Conservation (phyloP, 768 basidiomycete genomes). For the Pleurotus sapidus region DNA sequence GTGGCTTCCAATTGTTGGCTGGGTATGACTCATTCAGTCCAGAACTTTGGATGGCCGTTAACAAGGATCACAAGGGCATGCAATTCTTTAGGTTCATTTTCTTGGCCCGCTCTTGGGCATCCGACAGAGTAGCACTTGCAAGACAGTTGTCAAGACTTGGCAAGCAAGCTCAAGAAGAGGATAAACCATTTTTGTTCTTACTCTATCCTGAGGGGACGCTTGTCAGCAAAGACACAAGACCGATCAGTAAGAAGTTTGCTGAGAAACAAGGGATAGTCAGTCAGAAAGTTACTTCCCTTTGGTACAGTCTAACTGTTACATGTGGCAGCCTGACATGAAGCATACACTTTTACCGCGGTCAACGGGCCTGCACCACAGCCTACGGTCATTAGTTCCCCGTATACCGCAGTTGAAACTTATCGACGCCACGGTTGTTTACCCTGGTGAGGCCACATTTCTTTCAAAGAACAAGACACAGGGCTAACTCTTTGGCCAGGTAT, state of each 20-base stretch:
- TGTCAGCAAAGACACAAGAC: constrained; percentile 82
- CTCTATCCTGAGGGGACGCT: constrained; percentile 97
- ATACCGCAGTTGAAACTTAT: constrained; percentile 76
- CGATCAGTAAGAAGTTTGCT: constrained; percentile 83
- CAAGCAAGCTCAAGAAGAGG: constrained; percentile 59
- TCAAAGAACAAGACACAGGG: constrained; percentile 1
- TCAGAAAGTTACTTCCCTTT: constrained; percentile 14
- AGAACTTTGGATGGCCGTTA: background rate
- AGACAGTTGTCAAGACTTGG: constrained; percentile 67
- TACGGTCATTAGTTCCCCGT: constrained; percentile 77
- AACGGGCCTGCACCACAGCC: constrained; percentile 82
- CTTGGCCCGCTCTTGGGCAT: constrained; percentile 86
- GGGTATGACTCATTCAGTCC: constrained; percentile 48
- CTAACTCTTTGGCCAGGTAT: constrained; percentile 47
- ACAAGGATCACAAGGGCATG: constrained; percentile 62
- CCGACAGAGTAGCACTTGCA: constrained; percentile 70
- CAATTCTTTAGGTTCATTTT: constrained; percentile 95
- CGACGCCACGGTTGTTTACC: constrained; percentile 92
- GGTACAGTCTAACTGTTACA: background rate
- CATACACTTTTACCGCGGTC: constrained; percentile 90
- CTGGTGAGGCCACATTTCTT: constrained; percentile 47
- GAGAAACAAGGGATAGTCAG: constrained; percentile 87
- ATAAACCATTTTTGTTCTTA: constrained; percentile 76
- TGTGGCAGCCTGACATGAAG: constrained; percentile 65
- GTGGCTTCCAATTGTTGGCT: constrained; percentile 81